Conservation (phyloP, 2,329 filamentous ascomycete genomes). For the Ophiostoma tasmaniense region DNA sequence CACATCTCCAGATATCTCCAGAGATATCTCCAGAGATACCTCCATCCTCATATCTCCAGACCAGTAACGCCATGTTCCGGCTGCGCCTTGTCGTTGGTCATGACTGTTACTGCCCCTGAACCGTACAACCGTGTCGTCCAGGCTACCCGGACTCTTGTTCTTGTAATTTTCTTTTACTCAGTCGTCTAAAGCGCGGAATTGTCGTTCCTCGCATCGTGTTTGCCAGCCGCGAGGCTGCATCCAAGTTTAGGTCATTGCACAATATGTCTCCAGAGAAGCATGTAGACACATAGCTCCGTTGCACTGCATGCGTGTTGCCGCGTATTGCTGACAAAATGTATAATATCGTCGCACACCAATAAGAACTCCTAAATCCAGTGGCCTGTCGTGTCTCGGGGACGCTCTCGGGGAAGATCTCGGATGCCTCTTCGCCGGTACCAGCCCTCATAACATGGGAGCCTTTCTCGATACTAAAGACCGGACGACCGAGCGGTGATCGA, state of each 20-base stretch:
- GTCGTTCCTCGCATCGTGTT: neutral
- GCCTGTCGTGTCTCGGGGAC: neutral
- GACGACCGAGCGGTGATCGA: neutral
- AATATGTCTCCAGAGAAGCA: neutral
- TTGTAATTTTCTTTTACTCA: neutral
- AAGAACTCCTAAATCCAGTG: neutral
- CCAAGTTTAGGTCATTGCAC: conserved; percentile 2
- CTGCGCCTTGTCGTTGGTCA: neutral
- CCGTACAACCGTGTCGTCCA: neutral
- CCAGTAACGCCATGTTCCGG: neutral
- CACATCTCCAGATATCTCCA: neutral
- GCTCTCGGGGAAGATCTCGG: neutral
- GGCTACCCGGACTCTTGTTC: neutral
- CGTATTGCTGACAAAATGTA: neutral
- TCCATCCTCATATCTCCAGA: neutral
- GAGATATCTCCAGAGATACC: too few relatives aligned
- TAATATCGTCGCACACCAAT: neutral
- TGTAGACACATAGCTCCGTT: neutral
- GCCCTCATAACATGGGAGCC: too few relatives aligned
- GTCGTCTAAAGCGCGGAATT: neutral
- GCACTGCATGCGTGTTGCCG: neutral
- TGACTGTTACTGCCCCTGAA: neutral
- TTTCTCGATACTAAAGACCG: neutral
- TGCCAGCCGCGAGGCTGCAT: neutral
- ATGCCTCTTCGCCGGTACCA: neutral